Evolutionary conservation across 345 rosid species (phyloP), one percentile per base, ranked within the genome.

Genomic region (Gossypium turneri): DNA sequence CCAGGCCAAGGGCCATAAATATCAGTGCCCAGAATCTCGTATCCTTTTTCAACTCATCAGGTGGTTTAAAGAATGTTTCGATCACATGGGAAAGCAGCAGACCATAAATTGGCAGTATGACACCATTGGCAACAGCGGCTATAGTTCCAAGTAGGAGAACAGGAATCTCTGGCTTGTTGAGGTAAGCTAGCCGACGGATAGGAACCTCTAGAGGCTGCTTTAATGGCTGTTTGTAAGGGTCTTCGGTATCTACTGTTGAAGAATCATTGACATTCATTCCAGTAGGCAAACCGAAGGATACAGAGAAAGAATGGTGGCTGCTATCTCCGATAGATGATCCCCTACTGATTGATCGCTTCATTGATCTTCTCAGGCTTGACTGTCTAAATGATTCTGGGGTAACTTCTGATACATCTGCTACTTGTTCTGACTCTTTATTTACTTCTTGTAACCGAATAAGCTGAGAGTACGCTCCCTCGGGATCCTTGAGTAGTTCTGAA

Each of bases 401-500:
- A 70, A 70, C 25, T 44, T 85, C 87, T 20, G 76, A 76, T 61
- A 45, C 88, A 20, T 86, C 90, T 1, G 69, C 70, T 4, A 81
- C 47, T 8, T 85, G 75, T 53, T 88, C 87, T 0, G 86, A 47
- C 19, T 73, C 86, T 74, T 79, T 86, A 34, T 82, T 87, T 38
- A 79, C 85, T 81, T 94, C 94, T 80, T 94, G 98, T 58, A 90
- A 78, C 17, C 83, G 89, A 67, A 92, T 84, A 25, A 92, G 94
- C 77, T 92, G 97, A 71, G 97, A 83, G 76, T 92, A 94, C 2
- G 97, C 94, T 79, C 97, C 97, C 20, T 85, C 89, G 1, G 92
- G 89, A 82, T 94, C 94, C 79, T 52, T 19, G 19, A 89, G 70
- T 56, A 92, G 86, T 76, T 90, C 90, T 3, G 82, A 80, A 72